phyloP scores from a whole-genome alignment of 176 grass and related monocot species.

The Bonia amplexicaulis region DNA sequence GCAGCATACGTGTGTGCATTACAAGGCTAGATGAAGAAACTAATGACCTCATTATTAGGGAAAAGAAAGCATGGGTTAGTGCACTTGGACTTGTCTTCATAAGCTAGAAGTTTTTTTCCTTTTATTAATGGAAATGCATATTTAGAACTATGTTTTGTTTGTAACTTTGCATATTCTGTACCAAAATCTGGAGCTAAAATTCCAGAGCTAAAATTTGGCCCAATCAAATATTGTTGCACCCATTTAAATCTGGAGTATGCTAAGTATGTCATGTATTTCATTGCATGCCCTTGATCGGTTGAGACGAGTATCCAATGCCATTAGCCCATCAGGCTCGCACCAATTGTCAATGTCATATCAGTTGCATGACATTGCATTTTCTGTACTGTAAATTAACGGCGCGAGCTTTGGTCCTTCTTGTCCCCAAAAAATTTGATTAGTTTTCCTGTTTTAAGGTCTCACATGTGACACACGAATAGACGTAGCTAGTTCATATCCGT shows the following conservation, averaged over 20 bases:
- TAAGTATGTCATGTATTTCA: not conserved
- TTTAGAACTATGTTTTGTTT: not conserved
- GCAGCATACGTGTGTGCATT: conserved; percentile 57
- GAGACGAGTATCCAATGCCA: not conserved
- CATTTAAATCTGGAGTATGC: not conserved
- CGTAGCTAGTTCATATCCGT: not conserved
- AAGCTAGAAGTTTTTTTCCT: not conserved
- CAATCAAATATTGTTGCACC: not conserved
- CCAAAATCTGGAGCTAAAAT: too few species aligned
- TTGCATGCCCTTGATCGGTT: not conserved
- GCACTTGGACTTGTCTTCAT: conserved; percentile 1
- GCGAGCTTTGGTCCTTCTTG: not conserved
- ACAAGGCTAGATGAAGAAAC: conserved; percentile 66
- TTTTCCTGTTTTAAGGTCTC: conserved; percentile 1
- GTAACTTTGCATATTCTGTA: not conserved
- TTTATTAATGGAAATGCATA: not conserved
- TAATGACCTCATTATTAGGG: conserved; percentile 86
- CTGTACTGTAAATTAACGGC: not conserved
- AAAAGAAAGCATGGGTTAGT: conserved; percentile 91
- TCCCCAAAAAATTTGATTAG: not conserved
- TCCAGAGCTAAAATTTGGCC: not conserved
- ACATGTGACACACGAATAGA: not conserved
- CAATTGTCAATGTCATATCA: not conserved
- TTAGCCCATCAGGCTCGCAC: not conserved
- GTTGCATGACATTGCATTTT: not conserved